phyloP scores from a whole-genome alignment of 768 basidiomycete species.

The Butyriboletus loyo region DNA sequence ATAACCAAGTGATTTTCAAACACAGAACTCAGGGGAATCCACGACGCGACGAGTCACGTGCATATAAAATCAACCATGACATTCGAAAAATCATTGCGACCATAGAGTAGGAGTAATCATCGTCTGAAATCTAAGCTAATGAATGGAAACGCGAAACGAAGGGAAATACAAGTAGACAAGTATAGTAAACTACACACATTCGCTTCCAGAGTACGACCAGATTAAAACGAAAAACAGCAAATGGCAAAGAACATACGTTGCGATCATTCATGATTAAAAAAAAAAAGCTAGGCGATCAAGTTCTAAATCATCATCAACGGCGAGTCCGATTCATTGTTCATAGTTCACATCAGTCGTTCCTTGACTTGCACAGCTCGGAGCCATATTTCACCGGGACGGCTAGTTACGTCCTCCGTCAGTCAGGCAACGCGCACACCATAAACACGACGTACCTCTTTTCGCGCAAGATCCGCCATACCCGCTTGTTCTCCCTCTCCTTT shows the following conservation, averaged over 20 bases:
- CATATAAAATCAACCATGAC: constrained; percentile 22
- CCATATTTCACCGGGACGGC: constrained; percentile 29
- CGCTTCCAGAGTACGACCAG: constrained; percentile 11
- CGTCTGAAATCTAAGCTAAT: too few species aligned
- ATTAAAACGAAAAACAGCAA: background rate
- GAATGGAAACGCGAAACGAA: constrained; percentile 6
- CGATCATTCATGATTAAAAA: constrained; percentile 5
- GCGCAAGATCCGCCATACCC: constrained; percentile 69
- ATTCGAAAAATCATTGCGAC: too few species aligned
- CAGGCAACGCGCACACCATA: background rate
- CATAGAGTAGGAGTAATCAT: too few species aligned
- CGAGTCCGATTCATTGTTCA: background rate
- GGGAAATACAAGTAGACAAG: constrained; percentile 17
- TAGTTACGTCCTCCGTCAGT: constrained; percentile 4
- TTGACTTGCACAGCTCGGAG: constrained; percentile 57
- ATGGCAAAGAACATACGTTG: constrained; percentile 2
- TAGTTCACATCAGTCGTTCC: constrained; percentile 51
- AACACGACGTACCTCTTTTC: constrained; percentile 61
- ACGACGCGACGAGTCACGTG: constrained; percentile 27
- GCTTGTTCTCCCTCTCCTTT: constrained; percentile 43
- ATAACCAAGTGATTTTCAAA: background rate
- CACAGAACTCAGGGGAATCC: background rate
- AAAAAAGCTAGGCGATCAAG: background rate
- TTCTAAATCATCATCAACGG: constrained; percentile 2
- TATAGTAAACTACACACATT: constrained; percentile 21